Evolutionary conservation across 176 grass and related monocot species (phyloP).

Genomic region (Triticum timopheevii): DNA sequence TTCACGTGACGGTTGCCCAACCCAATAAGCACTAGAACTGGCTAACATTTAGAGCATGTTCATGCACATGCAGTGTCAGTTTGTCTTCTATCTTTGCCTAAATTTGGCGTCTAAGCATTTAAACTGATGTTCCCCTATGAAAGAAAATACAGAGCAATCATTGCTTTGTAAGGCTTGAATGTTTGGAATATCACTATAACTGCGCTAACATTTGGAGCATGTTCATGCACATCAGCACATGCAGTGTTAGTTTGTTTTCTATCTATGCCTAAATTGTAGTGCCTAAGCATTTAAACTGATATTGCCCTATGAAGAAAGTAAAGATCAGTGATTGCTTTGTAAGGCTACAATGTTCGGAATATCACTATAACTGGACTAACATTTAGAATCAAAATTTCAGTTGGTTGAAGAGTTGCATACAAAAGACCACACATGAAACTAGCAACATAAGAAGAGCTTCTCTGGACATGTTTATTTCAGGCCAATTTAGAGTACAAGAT

Average conservation of each 20-base stretch:
- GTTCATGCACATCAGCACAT: conserved; percentile 27
- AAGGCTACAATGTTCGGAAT: neutral
- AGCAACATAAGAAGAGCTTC: neutral
- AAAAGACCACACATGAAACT: conserved; percentile 6
- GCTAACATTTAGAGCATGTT: no score
- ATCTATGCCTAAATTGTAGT: neutral
- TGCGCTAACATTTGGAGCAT: neutral
- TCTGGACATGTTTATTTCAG: neutral
- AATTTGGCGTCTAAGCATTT: no score
- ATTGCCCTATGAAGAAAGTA: conserved; percentile 1
- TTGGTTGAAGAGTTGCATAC: neutral
- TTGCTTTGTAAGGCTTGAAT: no score
- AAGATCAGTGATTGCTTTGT: neutral
- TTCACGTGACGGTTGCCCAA: no score
- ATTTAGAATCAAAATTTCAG: neutral
- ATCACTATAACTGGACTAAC: neutral
- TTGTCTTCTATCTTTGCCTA: no score
- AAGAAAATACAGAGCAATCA: no score
- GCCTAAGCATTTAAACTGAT: neutral
- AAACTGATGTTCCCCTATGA: no score
- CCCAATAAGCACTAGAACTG: neutral
- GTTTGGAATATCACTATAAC: neutral
- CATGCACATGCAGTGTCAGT: no score
- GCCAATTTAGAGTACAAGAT: neutral
- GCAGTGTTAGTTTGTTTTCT: neutral